Evolutionary conservation across 73 alveolate species (phyloP).

Genomic region (Paraurostyla sp.): DNA sequence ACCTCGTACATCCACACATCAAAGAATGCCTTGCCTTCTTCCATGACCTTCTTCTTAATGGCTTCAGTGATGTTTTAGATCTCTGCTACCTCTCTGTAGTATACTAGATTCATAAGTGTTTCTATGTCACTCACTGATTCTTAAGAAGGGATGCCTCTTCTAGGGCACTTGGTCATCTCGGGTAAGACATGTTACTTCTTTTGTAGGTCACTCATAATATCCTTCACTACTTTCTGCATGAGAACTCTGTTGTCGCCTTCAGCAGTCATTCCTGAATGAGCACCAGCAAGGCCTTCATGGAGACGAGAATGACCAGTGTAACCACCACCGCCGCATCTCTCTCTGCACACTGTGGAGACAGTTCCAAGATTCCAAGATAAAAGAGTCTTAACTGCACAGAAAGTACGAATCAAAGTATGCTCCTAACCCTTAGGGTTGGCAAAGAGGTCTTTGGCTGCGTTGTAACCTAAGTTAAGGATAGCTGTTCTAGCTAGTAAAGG

Average conservation of each 20-base stretch:
- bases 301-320: constrained; percentile 56
- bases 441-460: constrained; percentile 62
- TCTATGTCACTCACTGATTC: constrained; percentile 57
- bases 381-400: constrained; percentile 76
- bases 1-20: constrained; percentile 75
- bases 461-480: constrained; percentile 65
- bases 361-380: constrained; percentile 69
- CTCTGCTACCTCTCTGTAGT: constrained; percentile 48
- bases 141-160: constrained; percentile 50
- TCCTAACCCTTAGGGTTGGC: constrained; percentile 57
- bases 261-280: constrained; percentile 85
- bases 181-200: constrained; percentile 52
- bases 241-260: constrained; percentile 81
- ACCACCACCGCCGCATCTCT: constrained; percentile 81
- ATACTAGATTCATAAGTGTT: constrained; percentile 51
- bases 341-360: constrained; percentile 68
- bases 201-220: constrained; percentile 54
- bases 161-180: constrained; percentile 45
- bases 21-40: constrained; percentile 61
- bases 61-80: not conserved
- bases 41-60: constrained; percentile 44
- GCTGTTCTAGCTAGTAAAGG: constrained; percentile 74
- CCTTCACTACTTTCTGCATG: constrained; percentile 79
- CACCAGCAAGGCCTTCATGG: constrained; percentile 37
- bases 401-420: constrained; percentile 42